A percentile compares a stretch with the other conserved stretches of the same genome.
These are phyloP conservation scores for Benincasa hispida DNA, from an alignment of 306 rosid species.

Conservation along the genomic window DNA sequence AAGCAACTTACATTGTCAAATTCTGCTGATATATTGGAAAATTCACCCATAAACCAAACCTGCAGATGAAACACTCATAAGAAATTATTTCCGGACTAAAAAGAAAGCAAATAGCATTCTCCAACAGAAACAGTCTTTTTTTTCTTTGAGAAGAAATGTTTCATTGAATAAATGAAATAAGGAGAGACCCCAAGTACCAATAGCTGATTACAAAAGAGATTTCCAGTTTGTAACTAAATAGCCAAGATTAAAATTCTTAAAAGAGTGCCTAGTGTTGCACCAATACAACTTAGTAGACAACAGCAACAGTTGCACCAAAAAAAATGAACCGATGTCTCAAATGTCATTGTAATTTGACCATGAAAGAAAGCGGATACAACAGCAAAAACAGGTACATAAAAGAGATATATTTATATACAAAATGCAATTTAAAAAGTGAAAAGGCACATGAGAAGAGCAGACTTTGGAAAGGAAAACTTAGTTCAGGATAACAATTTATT, in stretches of 20 bases:
- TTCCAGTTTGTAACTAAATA: too few relatives aligned
- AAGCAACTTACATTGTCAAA: slow-evolving; percentile 64
- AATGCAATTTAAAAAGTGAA: neutral
- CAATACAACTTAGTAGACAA: too few relatives aligned
- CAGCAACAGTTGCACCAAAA: too few relatives aligned
- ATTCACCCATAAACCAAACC: slow-evolving; percentile 95
- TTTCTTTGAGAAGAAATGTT: too few relatives aligned
- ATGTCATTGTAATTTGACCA: too few relatives aligned
- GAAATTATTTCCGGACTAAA: neutral
- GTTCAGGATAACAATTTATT: neutral
- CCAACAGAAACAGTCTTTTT: neutral
- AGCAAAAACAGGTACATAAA: neutral
- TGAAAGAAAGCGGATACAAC: too few relatives aligned
- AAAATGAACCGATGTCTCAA: too few relatives aligned
- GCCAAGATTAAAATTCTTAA: too few relatives aligned
- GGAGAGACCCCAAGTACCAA: too few relatives aligned
- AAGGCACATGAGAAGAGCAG: neutral
- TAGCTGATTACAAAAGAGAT: too few relatives aligned
- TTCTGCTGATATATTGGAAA: slow-evolving; percentile 71
- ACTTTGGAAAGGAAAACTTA: neutral
- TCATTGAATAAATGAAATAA: too few relatives aligned
- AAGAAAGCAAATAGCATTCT: neutral
- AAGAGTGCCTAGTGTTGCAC: too few relatives aligned
- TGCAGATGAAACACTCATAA: slow-evolving; percentile 22
- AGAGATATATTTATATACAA: neutral